Percentiles rank a stretch among this genome's conserved stretches.
These are phyloP conservation scores for Penstemon davidsonii DNA, from an alignment of 257 asterid genomes.

Conservation along the genomic window DNA sequence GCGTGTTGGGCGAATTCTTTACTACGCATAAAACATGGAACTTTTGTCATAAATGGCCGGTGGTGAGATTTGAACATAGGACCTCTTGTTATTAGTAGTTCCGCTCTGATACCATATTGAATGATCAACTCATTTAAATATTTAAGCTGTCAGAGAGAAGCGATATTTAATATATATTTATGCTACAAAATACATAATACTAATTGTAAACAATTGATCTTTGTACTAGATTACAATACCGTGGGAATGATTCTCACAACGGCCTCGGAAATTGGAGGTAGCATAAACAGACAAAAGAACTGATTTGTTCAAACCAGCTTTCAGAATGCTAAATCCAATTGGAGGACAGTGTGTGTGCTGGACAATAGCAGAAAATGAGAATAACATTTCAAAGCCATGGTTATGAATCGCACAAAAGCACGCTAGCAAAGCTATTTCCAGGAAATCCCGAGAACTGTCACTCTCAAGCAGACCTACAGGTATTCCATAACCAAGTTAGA, in stretches of 20 bases:
- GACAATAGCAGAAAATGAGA: conserved; percentile 89
- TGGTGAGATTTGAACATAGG: too few relatives aligned
- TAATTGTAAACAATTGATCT: conserved; percentile 27
- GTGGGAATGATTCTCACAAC: conserved; percentile 59
- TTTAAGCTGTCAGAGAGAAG: too few relatives aligned
- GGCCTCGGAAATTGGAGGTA: conserved; percentile 66
- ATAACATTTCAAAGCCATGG: conserved; percentile 88
- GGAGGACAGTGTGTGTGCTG: conserved; percentile 87
- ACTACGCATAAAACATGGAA: too few relatives aligned
- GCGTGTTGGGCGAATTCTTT: too few relatives aligned
- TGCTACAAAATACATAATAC: conserved; percentile 5
- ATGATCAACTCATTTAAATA: too few relatives aligned
- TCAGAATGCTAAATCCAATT: conserved; percentile 91
- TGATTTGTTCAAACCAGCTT: conserved; percentile 97
- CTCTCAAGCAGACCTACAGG: conserved; percentile 79
- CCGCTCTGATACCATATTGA: too few relatives aligned
- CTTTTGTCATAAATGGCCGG: too few relatives aligned
- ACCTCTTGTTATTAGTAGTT: too few relatives aligned
- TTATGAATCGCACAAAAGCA: conserved; percentile 93
- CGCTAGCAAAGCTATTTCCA: conserved; percentile 85
- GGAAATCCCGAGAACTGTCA: conserved; percentile 77
- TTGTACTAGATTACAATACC: conserved; percentile 51
- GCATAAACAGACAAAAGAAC: conserved; percentile 96
- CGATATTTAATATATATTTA: too few relatives aligned
- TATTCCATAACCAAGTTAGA: conserved; percentile 32